Base-by-base conservation (phyloP, 2,329 filamentous ascomycete genomes). In the Alternaria panax region DNA sequence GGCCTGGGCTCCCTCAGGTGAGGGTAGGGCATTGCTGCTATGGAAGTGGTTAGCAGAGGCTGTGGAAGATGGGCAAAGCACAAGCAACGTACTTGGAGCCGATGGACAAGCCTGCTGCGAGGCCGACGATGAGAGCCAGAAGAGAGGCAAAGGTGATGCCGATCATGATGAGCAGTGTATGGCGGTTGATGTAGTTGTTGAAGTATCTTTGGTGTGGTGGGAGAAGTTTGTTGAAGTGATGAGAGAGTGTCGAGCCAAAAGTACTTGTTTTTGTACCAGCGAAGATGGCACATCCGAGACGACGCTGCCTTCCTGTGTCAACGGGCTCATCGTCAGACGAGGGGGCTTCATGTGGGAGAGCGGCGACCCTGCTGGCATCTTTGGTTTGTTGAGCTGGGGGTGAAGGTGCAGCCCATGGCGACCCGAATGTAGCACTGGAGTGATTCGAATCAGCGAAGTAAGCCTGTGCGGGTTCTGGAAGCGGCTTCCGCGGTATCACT, bases 1-100 rank as follows among this genome's bases (percentile, higher is more conserved):
- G 0, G 83, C 82, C 1, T 82, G 80, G 11, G 81, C 80, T 55
- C 84, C 81, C 24, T 78, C 79, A 3, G 85, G 85, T 7, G 87
- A 79, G 4, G 85, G 84, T 7, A 87, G 77, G 62, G 84, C 83
- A 41, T 74, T 67, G 52, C 62, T 58, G 45, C 75, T 78, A 41
- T 2, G 5, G n/a, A 14, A 2, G 11, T 43, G 18, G 52, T 73
- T 40, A 73, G 62, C n/a, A 34, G 14, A 20, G 20, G 43, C 16
- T 18, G 12, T 43, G 9, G 27, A 22, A 6, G 14, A 28, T 24
- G 11, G 24, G 27, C 24, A 38, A 24, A 41, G 9, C 22, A 28
- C 7, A 8, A 16, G 14, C 2, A 27, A 27, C 62, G 45, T 60
- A 72, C 69, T 58, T 65, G 42, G 69, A 73, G 18, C 59, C 54